Evolutionary conservation across 768 basidiomycete genomes (phyloP).

Genomic region (Calocybe indica): DNA sequence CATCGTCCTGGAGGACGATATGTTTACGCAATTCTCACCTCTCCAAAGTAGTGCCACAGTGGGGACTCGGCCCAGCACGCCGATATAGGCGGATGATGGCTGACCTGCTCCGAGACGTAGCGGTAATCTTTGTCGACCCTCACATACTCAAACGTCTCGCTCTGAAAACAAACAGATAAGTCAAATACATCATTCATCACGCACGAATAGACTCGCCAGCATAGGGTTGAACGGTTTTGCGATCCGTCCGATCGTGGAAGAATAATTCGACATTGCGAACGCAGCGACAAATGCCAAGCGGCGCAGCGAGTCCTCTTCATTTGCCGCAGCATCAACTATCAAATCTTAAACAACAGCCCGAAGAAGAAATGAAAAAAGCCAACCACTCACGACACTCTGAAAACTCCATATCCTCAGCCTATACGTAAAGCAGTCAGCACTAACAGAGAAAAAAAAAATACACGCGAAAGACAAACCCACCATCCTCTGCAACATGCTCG

Average conservation of each 20-base stretch:
- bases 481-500: conserved; percentile 97
- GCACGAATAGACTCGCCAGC: conserved; percentile 48
- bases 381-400: conserved; percentile 73
- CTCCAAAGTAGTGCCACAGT: conserved; percentile 86
- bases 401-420: conserved; percentile 97
- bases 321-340: conserved; percentile 81
- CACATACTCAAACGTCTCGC: conserved; percentile 95
- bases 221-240: conserved; percentile 98
- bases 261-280: conserved; percentile 98
- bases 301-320: conserved; percentile 68
- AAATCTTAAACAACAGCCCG: conserved; percentile 2
- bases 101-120: conserved; percentile 95
- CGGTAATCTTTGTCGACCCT: conserved; percentile 83
- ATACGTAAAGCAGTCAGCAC: conserved; percentile 12
- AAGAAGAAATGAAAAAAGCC: conserved; percentile 1
- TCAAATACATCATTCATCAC: not conserved
- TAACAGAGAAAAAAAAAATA: conserved; percentile 13
- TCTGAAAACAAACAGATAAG: conserved; percentile 30
- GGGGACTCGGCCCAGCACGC: conserved; percentile 94
- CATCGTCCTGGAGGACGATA: not conserved
- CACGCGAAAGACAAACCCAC: conserved; percentile 13
- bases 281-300: conserved; percentile 91
- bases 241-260: conserved; percentile 91
- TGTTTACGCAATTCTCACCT: conserved; percentile 32
- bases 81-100: conserved; percentile 94